phyloP scores from a whole-genome alignment of 805 yeast species.

The Yamadazyma phyllophila region DNA sequence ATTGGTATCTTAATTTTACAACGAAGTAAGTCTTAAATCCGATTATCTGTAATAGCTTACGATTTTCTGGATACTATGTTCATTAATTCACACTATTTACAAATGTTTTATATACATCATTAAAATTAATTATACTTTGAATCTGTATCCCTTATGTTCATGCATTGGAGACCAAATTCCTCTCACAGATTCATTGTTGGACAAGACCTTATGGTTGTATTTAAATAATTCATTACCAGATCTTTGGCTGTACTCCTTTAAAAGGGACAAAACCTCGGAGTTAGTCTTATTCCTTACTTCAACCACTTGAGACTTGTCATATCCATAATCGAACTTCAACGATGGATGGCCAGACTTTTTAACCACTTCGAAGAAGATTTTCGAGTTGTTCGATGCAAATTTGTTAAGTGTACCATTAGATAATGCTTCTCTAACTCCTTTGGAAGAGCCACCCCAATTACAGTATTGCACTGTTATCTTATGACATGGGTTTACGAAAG shows the following conservation, averaged over 20 bases:
- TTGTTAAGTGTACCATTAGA: conserved; percentile 46
- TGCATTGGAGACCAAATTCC: conserved; percentile 99
- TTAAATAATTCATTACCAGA: conserved; percentile 67
- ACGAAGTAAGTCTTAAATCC: no score
- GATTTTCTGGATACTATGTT: background rate
- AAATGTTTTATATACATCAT: background rate
- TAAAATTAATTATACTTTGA: conserved; percentile 25
- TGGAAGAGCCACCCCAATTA: conserved; percentile 94
- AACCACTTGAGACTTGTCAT: conserved; percentile 41
- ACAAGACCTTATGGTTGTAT: conserved; percentile 70
- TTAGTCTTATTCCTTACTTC: conserved; percentile 74
- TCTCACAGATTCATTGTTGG: conserved; percentile 80
- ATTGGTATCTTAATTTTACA: background rate
- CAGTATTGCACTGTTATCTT: conserved; percentile 77
- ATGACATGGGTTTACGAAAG: conserved; percentile 72
- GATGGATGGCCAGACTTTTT: conserved; percentile 85
- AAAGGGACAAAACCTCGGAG: conserved; percentile 60
- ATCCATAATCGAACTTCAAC: conserved; percentile 36
- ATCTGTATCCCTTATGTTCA: conserved; percentile 45
- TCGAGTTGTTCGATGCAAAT: conserved; percentile 60
- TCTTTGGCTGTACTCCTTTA: conserved; percentile 61
- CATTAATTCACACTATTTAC: conserved; percentile 9
- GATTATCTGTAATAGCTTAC: no score
- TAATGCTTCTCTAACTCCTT: conserved; percentile 74
- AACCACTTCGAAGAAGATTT: conserved; percentile 67